phyloP scores from a whole-genome alignment of 1,139 yeast species.

The Magnusiomyces paraingens region DNA sequence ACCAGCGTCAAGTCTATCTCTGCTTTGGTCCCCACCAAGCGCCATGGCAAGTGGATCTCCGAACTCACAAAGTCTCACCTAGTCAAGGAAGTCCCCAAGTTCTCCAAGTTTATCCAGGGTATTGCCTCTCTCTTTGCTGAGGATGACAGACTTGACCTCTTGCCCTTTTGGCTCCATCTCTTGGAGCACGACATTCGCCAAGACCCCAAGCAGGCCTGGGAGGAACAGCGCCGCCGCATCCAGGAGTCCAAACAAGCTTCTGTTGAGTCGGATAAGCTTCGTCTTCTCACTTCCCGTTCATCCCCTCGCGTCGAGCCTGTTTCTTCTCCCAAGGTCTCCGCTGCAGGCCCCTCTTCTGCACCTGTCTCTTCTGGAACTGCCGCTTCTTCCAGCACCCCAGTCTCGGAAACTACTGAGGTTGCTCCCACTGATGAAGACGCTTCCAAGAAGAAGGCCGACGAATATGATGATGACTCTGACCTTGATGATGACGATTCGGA shows the following conservation, averaged over 20 bases:
- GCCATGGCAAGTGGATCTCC: constrained; percentile 71
- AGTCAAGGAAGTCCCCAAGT: constrained; percentile 86
- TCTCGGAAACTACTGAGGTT: not conserved
- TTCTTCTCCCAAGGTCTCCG: constrained; percentile 10
- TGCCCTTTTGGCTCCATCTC: constrained; percentile 95
- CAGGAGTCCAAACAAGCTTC: constrained; percentile 22
- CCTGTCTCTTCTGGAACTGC: constrained; percentile 8
- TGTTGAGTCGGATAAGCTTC: constrained; percentile 18
- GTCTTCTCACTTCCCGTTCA: constrained; percentile 9
- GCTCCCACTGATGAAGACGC: constrained; percentile 17
- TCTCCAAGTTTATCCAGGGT: constrained; percentile 87
- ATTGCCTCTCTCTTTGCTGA: constrained; percentile 81
- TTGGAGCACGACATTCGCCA: constrained; percentile 73
- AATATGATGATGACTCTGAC: constrained; percentile 21
- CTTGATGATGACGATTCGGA: constrained; percentile 28
- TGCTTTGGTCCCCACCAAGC: constrained; percentile 19
- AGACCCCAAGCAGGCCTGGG: constrained; percentile 69
- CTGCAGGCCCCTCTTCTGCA: constrained; percentile 9
- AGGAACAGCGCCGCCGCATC: constrained; percentile 37
- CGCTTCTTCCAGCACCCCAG: constrained; percentile 12
- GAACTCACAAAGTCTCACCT: constrained; percentile 79
- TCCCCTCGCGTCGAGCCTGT: not conserved
- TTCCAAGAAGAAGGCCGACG: constrained; percentile 31
- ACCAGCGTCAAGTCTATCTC: constrained; percentile 9
- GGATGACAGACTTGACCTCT: constrained; percentile 79